phyloP scores from a whole-genome alignment of 164 flowering plant genomes.

The Saururus chinensis region DNA sequence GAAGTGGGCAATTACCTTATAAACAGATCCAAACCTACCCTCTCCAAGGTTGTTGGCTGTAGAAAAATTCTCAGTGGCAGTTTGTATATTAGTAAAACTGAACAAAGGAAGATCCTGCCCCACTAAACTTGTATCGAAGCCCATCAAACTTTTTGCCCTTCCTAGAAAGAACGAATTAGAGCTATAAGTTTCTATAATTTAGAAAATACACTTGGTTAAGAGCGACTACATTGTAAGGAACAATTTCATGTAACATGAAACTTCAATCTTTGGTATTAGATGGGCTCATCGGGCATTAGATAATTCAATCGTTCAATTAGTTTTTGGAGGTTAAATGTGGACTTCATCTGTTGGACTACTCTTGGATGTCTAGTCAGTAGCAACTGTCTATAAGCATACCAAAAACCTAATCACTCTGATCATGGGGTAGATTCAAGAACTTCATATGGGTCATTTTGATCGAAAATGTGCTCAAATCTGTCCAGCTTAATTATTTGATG shows the following conservation, averaged over 20 bases:
- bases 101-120: neutral
- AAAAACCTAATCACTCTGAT: neutral
- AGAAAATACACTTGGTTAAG: neutral
- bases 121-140: neutral
- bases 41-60: conserved; percentile 7
- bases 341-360: neutral
- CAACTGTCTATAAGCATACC: too few species aligned
- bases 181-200: neutral
- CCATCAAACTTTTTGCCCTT: neutral
- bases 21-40: conserved; percentile 14
- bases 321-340: neutral
- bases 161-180: neutral
- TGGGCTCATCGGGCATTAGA: neutral
- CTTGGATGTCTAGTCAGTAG: neutral
- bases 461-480: neutral
- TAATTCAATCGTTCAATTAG: neutral
- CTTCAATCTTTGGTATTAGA: too few species aligned
- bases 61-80: conserved; percentile 9
- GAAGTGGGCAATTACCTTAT: conserved; percentile 3
- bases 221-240: too few species aligned
- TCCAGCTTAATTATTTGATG: neutral
- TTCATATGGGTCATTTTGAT: neutral
- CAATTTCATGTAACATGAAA: neutral
- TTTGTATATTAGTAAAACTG: neutral
- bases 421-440: too few species aligned